phyloP scores from a whole-genome alignment of 2,329 filamentous ascomycete species.

The Amauroascus niger region DNA sequence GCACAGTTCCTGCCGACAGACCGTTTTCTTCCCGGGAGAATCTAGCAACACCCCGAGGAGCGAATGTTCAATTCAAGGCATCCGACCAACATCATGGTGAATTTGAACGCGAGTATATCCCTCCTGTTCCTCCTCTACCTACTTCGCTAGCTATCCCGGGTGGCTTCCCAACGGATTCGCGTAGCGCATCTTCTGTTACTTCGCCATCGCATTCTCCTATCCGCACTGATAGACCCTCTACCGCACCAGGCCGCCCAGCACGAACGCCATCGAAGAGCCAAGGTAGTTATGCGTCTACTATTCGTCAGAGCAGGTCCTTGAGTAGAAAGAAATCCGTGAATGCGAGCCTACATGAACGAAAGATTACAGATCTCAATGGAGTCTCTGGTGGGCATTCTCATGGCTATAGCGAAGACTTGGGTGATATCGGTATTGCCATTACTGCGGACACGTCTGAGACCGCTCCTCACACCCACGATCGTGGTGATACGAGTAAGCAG shows the following conservation, averaged over 20 bases:
- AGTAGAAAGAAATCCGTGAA: conserved; percentile 25
- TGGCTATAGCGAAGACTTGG: conserved; percentile 6
- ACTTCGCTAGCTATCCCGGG: conserved; percentile 34
- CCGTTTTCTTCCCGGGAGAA: conserved; percentile 23
- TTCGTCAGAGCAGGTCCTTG: conserved; percentile 23
- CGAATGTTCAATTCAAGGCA: conserved; percentile 17
- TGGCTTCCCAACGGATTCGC: conserved; percentile 34
- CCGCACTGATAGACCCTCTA: conserved; percentile 21
- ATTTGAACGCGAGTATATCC: conserved; percentile 27
- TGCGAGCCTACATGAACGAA: conserved; percentile 13
- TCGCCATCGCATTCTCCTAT: conserved; percentile 23
- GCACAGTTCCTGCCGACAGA: conserved; percentile 18
- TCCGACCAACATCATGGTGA: background rate
- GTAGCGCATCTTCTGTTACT: conserved; percentile 11
- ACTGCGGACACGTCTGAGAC: conserved; percentile 6
- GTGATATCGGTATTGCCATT: conserved; percentile 9
- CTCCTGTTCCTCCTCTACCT: conserved; percentile 40
- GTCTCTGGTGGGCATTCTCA: background rate
- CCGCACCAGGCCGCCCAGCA: conserved; percentile 14
- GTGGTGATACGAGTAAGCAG: background rate
- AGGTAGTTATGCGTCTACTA: conserved; percentile 1
- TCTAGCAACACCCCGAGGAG: conserved; percentile 28
- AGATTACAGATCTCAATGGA: conserved; percentile 23
- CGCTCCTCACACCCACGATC: background rate
- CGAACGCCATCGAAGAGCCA: conserved; percentile 7